Base-by-base conservation (phyloP, 352 stramenopile species). In the Pilasporangium apinafurcum region DNA sequence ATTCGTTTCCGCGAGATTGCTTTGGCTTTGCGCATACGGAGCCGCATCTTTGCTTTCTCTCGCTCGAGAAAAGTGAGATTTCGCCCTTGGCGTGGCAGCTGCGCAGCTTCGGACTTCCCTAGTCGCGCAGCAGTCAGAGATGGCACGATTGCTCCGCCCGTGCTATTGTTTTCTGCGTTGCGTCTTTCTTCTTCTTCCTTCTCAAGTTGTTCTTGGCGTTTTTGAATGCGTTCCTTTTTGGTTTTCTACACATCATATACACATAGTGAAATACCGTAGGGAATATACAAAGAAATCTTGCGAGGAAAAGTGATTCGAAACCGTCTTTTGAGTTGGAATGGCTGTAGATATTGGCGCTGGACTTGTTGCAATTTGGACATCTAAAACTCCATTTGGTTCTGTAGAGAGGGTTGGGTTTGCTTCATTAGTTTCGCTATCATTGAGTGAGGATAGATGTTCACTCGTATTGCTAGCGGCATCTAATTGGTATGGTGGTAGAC, bases 1-100 rank as follows among this genome's bases (percentile, higher is more conserved):
- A 87, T 83, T 3, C 69, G 72, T 35, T 76, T 85, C 17, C 67
- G 55, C 10, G 58, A 52, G 18, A 88, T 76, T 2, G 75, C 59
- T 14, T 63, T 62, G 1, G 59, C 54, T 54, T 80, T 70, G 8
- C 68, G 67, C 34, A 86, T 39, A 17, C 68, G 69, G 7, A 88
- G 43, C n/a, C 75, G 64, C 8, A 86, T 44, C 34, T 80, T 79
- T 6, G 65, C 58, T 17, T 67, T 76, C 44, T 84, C 67, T 2
- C 72, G 57, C 14, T 64, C 56, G 1, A 84, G 30, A 48, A 88
- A 78, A n/a, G 63, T 69, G 2, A 43, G 43, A 26, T 65, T 68
- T 31, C 47, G 56, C 35, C 30, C 41, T 3, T 31, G 37, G 3
- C 27, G 12, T 47, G 12, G 21, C 5, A 8, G 28, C 22, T 12